These are phyloP conservation scores for Ballota nigra DNA, from an alignment of 257 asterid genomes.

Conservation along the genomic window DNA sequence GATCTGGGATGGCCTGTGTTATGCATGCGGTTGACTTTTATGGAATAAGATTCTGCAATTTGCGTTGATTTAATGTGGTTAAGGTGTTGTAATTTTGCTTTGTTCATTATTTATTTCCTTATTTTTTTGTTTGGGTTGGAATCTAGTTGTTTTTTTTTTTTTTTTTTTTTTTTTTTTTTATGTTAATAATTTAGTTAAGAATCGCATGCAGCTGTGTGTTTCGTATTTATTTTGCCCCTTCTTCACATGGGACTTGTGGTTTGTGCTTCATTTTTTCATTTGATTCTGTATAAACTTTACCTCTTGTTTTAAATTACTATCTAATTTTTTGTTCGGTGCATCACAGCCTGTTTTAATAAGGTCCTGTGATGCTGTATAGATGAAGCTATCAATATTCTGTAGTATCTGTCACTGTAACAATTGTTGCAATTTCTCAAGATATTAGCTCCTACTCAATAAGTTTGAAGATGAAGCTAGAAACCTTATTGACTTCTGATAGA, in stretches of 20 bases:
- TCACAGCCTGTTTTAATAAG: not conserved
- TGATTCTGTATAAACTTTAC: not conserved
- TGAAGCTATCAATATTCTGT: not conserved
- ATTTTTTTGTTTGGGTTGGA: not conserved
- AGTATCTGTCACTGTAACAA: not conserved
- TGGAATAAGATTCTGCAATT: conserved; percentile 17
- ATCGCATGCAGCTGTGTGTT: conserved; percentile 3
- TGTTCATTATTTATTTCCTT: not conserved
- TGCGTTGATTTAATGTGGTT: conserved; percentile 9
- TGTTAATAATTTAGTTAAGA: not conserved
- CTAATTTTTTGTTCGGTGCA: not conserved
- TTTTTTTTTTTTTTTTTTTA: not conserved
- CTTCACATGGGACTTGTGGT: not conserved
- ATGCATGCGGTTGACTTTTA: conserved; percentile 28
- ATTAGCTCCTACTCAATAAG: not conserved
- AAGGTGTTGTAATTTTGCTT: not conserved
- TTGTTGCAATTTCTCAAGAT: not conserved
- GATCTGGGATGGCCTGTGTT: conserved; percentile 36
- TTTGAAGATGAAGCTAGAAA: conserved; percentile 1
- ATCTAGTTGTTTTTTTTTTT: not conserved
- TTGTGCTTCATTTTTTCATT: conserved; percentile 6
- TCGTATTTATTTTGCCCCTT: not conserved
- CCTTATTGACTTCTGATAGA: not conserved
- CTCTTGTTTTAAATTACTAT: not conserved
- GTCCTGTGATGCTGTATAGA: not conserved